Conservation (phyloP, 257 asterid genomes). For the Nicotiana knightiana region DNA sequence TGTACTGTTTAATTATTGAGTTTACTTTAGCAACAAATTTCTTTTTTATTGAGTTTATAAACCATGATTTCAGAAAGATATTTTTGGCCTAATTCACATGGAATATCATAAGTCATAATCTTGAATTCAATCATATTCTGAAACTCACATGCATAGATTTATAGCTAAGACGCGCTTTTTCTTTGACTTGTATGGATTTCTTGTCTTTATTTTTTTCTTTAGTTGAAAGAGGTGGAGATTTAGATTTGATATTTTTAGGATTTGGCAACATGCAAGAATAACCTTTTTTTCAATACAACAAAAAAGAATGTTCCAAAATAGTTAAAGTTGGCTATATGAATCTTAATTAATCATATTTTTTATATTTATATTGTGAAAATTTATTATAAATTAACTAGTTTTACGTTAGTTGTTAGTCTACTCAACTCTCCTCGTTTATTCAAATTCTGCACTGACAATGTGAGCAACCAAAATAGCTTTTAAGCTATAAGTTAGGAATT, state of each 20-base stretch:
- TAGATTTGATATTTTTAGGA: background rate
- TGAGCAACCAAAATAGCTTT: too few relatives aligned
- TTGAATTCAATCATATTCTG: background rate
- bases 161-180: background rate
- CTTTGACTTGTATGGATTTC: background rate
- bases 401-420: background rate
- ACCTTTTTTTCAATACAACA: too few relatives aligned
- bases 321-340: background rate
- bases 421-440: too few relatives aligned
- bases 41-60: background rate
- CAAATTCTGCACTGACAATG: too few relatives aligned
- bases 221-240: background rate
- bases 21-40: too few relatives aligned
- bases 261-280: background rate
- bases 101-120: background rate
- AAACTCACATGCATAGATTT: background rate
- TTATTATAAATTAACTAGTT: background rate
- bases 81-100: background rate
- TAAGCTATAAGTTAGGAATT: too few relatives aligned
- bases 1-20: background rate
- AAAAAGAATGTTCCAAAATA: background rate
- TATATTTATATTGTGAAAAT: background rate
- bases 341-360: background rate
- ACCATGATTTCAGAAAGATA: background rate
- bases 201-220: background rate